phyloP scores from a whole-genome alignment of 345 rosid species.

The Eucalyptus dawsonii region DNA sequence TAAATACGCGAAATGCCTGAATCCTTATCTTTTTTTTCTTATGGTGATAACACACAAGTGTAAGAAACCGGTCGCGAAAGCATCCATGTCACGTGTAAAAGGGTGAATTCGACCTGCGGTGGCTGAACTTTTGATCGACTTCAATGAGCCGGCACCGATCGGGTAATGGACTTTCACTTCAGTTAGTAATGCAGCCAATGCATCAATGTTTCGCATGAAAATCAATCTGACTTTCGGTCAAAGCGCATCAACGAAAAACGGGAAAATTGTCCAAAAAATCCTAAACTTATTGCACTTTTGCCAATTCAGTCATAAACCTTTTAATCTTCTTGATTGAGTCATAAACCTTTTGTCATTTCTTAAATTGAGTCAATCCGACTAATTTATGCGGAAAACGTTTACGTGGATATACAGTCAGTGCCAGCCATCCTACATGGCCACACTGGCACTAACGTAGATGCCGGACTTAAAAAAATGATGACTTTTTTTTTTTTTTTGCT shows the following conservation, averaged over 20 bases:
- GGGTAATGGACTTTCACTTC: background rate
- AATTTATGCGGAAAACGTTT: too few relatives aligned
- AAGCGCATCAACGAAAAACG: background rate
- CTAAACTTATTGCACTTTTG: too few relatives aligned
- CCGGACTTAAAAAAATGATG: too few relatives aligned
- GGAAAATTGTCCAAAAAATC: too few relatives aligned
- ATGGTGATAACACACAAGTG: background rate
- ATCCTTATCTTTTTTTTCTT: background rate
- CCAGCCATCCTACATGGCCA: too few relatives aligned
- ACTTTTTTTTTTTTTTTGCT: too few relatives aligned
- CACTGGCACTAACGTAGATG: too few relatives aligned
- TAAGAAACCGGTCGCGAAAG: background rate
- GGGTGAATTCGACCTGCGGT: background rate
- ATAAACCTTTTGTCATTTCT: too few relatives aligned
- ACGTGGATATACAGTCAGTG: too few relatives aligned
- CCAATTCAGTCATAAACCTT: fast-evolving
- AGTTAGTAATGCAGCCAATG: background rate
- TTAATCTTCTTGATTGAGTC: too few relatives aligned
- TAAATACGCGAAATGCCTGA: background rate
- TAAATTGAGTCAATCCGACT: too few relatives aligned
- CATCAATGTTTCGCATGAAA: background rate
- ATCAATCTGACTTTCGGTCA: background rate
- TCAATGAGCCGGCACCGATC: background rate
- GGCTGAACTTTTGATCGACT: background rate
- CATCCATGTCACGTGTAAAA: background rate